Conservation (phyloP, 352 stramenopile species). For the Phytopythium sindhum region DNA sequence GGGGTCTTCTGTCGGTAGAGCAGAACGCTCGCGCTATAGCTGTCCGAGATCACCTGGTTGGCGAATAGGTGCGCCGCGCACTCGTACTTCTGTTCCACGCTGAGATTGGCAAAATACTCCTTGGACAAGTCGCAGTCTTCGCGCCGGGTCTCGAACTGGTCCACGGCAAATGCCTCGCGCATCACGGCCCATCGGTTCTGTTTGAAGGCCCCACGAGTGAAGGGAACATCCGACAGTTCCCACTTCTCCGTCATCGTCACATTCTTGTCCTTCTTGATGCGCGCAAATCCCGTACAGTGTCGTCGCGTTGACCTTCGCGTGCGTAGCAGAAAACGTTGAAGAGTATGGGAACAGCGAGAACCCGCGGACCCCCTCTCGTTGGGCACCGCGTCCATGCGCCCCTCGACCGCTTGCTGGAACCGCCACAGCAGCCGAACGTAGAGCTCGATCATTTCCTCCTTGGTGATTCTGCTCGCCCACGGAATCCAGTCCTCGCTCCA, state of each 20-base stretch:
- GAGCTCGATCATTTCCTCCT: conserved; percentile 13
- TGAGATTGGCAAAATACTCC: not conserved
- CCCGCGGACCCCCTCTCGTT: conserved; percentile 7
- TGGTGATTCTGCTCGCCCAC: conserved; percentile 11
- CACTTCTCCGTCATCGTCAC: not conserved
- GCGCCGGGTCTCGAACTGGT: conserved; percentile 1
- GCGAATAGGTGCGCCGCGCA: conserved; percentile 8
- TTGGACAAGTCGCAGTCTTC: not conserved
- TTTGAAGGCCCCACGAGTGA: not conserved
- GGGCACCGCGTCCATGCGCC: conserved; percentile 1
- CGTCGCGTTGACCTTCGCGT: too few species aligned
- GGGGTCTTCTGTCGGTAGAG: too few species aligned
- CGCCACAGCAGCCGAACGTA: too few species aligned
- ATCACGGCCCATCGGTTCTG: conserved; percentile 11
- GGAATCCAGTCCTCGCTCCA: conserved; percentile 16
- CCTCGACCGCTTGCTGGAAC: conserved; percentile 13
- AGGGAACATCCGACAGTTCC: not conserved
- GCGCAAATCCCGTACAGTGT: too few species aligned
- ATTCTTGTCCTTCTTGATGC: conserved; percentile 10
- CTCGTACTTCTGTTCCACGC: conserved; percentile 8
- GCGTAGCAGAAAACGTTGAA: too few species aligned
- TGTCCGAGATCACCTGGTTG: conserved; percentile 13
- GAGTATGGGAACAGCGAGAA: conserved; percentile 16
- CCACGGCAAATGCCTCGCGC: conserved; percentile 7
- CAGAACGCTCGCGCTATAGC: too few species aligned